Conservation (phyloP, 2,329 filamentous ascomycete genomes). For the Ophiostoma piceae region DNA sequence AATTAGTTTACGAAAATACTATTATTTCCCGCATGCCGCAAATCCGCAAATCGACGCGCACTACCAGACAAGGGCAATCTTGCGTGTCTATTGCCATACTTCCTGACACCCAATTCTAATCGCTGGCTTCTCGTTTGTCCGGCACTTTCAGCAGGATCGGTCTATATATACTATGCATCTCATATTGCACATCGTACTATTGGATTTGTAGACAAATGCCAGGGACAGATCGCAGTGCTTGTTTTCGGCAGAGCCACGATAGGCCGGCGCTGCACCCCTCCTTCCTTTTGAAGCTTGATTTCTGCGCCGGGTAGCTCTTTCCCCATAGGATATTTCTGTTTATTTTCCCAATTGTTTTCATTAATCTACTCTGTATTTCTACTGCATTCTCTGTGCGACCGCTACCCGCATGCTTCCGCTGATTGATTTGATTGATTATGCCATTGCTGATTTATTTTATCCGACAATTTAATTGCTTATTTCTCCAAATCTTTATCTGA, state of each 20-base stretch:
- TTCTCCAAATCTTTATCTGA: conserved; percentile 8
- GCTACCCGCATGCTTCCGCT: conserved; percentile 7
- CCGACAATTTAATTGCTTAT: neutral
- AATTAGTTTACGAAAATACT: neutral
- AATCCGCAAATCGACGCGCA: neutral
- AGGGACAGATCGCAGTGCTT: neutral
- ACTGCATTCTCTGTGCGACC: neutral
- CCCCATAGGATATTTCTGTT: neutral
- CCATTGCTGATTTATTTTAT: neutral
- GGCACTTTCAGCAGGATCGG: neutral
- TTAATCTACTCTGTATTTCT: neutral
- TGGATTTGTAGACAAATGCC: neutral
- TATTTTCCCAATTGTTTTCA: neutral
- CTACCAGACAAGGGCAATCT: neutral
- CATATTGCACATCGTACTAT: no score
- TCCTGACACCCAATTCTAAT: neutral
- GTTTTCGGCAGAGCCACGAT: conserved; percentile 10
- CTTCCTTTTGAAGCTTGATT: neutral
- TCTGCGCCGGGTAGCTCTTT: neutral
- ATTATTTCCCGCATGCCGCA: neutral
- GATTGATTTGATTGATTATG: conserved; percentile 9
- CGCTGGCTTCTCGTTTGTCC: neutral
- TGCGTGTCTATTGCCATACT: neutral
- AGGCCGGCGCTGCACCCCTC: neutral
- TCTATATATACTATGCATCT: neutral